Evolutionary conservation across 2,329 filamentous ascomycete species (phyloP), one percentile per base, ranked within the genome.

Genomic region (Akanthomyces muscarius): DNA sequence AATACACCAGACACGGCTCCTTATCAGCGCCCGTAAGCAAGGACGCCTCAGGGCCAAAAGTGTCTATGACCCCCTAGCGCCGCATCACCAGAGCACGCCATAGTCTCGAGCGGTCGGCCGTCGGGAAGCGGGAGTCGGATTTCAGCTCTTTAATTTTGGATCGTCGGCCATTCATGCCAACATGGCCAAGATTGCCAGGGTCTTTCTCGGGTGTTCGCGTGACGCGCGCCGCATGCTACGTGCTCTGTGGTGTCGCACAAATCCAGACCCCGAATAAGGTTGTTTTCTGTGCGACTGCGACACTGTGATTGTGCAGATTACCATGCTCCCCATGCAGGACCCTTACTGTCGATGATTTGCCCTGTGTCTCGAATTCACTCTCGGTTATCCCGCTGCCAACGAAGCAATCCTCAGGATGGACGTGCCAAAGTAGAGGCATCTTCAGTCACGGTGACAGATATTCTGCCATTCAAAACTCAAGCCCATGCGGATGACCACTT

Each of bases 61-160:
- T 36, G 45, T 38, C 14, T 13, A 14, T 8, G 8, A 13, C 21
- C 6, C 44, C 3, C 33, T 41, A 41, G 56, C 30, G 33, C 33
- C 36, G 45, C 56, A 23, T 30, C 47, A 51, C 56, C 21, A 33
- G 25, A 59, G 56, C 56, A 59, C 56, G 56, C 33, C 45, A 59
- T 59, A 36, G 45, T 41, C 44, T 48, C 44, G 44, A 59, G 56
- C 44, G 45, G 56, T 59, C 56, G 56, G 30, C 56, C 44, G 44
- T 50, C 33, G 36, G 36, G 33, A 36, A 36, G 33, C 36, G 47
- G 42, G 33, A 50, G 56, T 59, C 45, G 56, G 45, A 51, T n/a
- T 51, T 59, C 33, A 42, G 33, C 33, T 30, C 21, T 30, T 42
- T 28, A 16, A 51, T 51, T 42, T 44, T 57, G 55, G 42, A 41